phyloP scores from a whole-genome alignment of 768 basidiomycete species.

The Rubroboletus satanas region DNA sequence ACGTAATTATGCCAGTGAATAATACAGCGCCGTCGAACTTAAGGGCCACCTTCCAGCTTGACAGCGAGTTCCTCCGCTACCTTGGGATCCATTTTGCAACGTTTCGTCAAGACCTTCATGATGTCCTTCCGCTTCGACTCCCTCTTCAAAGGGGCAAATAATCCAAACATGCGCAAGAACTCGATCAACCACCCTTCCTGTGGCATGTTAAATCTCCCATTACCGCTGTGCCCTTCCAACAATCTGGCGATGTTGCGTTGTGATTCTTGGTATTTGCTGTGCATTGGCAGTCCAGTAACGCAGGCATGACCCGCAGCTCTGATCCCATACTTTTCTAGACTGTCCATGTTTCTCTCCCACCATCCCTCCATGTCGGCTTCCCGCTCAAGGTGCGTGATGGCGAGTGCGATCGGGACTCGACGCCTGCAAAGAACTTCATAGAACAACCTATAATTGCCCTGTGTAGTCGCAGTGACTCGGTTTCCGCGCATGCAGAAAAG shows the following conservation, averaged over 20 bases:
- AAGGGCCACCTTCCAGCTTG: conserved; percentile 9
- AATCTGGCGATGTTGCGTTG: conserved; percentile 13
- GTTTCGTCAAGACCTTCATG: conserved; percentile 26
- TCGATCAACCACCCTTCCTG: conserved; percentile 23
- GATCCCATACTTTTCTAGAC: conserved; percentile 27
- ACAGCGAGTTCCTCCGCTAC: conserved; percentile 21
- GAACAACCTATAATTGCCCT: conserved; percentile 41
- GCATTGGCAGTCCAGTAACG: conserved; percentile 32
- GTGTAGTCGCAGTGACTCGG: conserved; percentile 35
- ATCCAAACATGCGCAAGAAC: conserved; percentile 24
- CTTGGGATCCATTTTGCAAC: conserved; percentile 23
- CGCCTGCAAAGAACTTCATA: conserved; percentile 39
- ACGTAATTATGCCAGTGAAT: neutral
- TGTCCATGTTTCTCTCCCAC: conserved; percentile 29
- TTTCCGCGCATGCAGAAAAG: conserved; percentile 41
- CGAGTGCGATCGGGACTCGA: conserved; percentile 29
- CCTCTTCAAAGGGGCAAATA: conserved; percentile 23
- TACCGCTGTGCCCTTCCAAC: conserved; percentile 10
- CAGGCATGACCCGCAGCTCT: conserved; percentile 31
- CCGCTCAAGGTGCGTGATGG: conserved; percentile 40
- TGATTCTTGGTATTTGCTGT: conserved; percentile 28
- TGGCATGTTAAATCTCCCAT: conserved; percentile 26
- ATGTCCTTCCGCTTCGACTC: conserved; percentile 23
- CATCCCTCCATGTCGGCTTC: conserved; percentile 33
- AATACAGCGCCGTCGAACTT: neutral